These are phyloP conservation scores for Tillandsia leiboldiana DNA, from an alignment of 176 grass and related monocot species.

Conservation along the genomic window DNA sequence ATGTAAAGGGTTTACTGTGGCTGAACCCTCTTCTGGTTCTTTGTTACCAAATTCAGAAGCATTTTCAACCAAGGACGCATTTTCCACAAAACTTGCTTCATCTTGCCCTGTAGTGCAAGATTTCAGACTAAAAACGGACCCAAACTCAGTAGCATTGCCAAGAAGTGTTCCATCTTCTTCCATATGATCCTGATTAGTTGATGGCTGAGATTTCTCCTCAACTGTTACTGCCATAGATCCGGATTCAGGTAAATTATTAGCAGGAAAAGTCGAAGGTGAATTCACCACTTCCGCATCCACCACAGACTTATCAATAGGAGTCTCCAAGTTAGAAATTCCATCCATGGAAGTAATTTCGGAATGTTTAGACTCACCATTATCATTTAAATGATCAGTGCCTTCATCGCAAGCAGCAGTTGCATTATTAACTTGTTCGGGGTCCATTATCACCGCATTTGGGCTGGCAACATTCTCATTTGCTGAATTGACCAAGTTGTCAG, in stretches of 20 bases:
- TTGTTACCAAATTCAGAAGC: slow-evolving; percentile 16
- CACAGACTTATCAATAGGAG: slow-evolving; percentile 11
- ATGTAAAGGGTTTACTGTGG: slow-evolving; percentile 16
- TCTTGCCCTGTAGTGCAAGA: slow-evolving; percentile 2
- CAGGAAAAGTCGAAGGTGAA: background rate
- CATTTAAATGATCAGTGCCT: slow-evolving; percentile 1
- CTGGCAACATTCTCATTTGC: slow-evolving; percentile 31
- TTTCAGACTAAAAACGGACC: background rate
- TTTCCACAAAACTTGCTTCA: slow-evolving; percentile 16
- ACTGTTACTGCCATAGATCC: background rate
- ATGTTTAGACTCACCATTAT: background rate
- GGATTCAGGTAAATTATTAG: slow-evolving; percentile 24
- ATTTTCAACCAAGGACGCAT: slow-evolving; percentile 28
- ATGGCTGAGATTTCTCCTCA: slow-evolving; percentile 1
- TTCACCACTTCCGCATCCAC: slow-evolving; percentile 7
- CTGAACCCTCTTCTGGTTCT: slow-evolving; percentile 20
- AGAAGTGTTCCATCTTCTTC: background rate
- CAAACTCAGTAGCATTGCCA: background rate
- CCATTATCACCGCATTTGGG: background rate
- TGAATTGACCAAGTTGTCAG: slow-evolving; percentile 35
- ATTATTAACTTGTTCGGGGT: background rate
- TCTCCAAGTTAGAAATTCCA: slow-evolving; percentile 10
- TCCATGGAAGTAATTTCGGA: background rate
- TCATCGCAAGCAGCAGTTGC: slow-evolving; percentile 14
- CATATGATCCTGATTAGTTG: background rate